Evolutionary conservation across 225 moss, liverwort and hornwort genomes (phyloP).

Genomic region (Straminergon stramineum): DNA sequence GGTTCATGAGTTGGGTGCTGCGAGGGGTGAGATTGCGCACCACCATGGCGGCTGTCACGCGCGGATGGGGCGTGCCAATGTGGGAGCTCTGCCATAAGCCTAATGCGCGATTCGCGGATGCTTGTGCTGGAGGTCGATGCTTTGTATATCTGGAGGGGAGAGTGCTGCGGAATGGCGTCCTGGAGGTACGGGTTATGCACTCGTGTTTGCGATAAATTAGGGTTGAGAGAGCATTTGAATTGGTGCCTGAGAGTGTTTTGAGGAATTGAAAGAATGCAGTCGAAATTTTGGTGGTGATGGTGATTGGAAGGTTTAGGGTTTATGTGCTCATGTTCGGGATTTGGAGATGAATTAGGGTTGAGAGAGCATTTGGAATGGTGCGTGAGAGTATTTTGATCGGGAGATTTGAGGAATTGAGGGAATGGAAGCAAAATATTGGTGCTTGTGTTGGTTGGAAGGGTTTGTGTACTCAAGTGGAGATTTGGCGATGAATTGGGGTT

Average conservation of each 20-base stretch:
- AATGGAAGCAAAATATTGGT: background rate
- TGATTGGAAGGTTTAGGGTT: background rate
- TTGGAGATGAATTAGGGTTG: background rate
- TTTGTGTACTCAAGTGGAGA: background rate
- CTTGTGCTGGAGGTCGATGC: background rate
- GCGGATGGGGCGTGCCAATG: slow-evolving; percentile 12
- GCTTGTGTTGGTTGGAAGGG: background rate
- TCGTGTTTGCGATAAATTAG: background rate
- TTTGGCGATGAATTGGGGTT: background rate
- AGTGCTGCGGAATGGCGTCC: background rate
- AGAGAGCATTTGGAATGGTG: background rate
- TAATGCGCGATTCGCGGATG: background rate
- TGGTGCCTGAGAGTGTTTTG: background rate
- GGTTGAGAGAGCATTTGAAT: background rate
- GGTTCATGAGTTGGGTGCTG: slow-evolving; percentile 41
- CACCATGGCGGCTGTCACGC: slow-evolving; percentile 17
- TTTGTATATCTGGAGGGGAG: slow-evolving; percentile 8
- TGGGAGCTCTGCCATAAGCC: slow-evolving; percentile 13
- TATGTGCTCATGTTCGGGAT: background rate
- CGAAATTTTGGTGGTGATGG: background rate
- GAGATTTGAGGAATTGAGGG: background rate
- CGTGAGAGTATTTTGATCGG: background rate
- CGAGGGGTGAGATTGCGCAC: slow-evolving; percentile 12
- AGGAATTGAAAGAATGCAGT: background rate
- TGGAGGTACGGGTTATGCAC: slow-evolving; percentile 10